Base-by-base conservation (phyloP, 768 basidiomycete genomes). In the Trametes cinnabarina region DNA sequence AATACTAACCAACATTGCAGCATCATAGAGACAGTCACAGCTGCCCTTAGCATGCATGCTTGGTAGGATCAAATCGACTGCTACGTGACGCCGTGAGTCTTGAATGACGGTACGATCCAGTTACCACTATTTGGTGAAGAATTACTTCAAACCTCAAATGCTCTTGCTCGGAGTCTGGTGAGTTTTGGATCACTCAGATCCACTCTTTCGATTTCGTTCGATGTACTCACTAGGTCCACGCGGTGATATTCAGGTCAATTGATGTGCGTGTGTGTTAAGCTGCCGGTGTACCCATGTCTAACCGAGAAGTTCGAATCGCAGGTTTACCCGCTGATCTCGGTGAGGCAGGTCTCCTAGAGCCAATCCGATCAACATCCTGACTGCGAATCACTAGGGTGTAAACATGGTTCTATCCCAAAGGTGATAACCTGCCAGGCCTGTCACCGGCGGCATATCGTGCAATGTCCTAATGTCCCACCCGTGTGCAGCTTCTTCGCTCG, bases 61-160 rank as follows among this genome's bases (percentile, higher is more conserved):
- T 53, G 51, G 51, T n/a, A 7, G 8, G 17, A 26, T 11, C 23
- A 7, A 39, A 7, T 6, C 22, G 7, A n/a, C n/a, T 15, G 15
- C 17, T 15, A 15, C 15, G 37, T 15, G n/a, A 15, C 37, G 37
- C 6, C 30, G 12, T 12, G 12, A 6, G 30, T 32, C 12, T 10
- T 22, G 1, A 51, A 3, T 2, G 12, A 25, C n/a, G n/a, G n/a
- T n/a, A 4, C 3, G 14, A 25, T 10, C 3, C 11, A 58, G 57
- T 35, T 58, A 58, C 26, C 37, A 40, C 35, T 51, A 58, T 25
- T 37, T 58, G 15, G n/a, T 44, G 1, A 39, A 22, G n/a, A 58
- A 44, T 26, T 58, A 25, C 44, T 58, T 58, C 50, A 39, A 58
- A 7, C 57, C 57, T 0, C 8, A 9, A 7, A 47, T 28, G 2